A percentile compares a stretch with the other conserved stretches of the same genome.
These are phyloP conservation scores for Cyclotella baltica DNA, from an alignment of 108 stramenopile species.

Conservation along the genomic window DNA sequence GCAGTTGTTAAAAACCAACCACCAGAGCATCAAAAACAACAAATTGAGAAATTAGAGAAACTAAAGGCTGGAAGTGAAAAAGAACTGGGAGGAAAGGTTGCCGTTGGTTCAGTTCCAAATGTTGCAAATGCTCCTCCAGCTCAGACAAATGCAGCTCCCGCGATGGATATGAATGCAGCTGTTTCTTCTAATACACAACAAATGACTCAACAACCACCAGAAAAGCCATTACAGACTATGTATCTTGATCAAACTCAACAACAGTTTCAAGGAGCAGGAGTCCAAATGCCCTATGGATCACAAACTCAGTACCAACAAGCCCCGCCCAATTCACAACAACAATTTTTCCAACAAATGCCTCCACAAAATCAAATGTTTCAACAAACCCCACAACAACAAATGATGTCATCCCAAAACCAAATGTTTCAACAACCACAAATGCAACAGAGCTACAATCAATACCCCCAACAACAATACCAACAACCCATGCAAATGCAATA, in stretches of 20 bases:
- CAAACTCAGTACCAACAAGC: background rate
- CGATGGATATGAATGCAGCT: background rate
- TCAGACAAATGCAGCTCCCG: background rate
- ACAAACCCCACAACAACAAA: constrained; percentile 9
- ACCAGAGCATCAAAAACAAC: constrained; percentile 42
- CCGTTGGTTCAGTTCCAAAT: background rate
- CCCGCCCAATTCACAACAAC: background rate
- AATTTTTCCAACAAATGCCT: too few relatives aligned
- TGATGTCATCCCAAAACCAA: background rate
- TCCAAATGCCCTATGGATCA: background rate
- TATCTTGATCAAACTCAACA: constrained; percentile 14
- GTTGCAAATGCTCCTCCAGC: background rate
- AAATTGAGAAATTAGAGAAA: constrained; percentile 35
- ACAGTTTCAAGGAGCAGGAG: too few relatives aligned
- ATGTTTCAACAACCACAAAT: constrained; percentile 10
- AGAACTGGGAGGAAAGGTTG: background rate
- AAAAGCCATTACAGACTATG: constrained; percentile 6
- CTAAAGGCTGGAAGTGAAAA: constrained; percentile 16
- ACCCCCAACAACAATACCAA: constrained; percentile 11
- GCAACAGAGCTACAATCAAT: background rate
- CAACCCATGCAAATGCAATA: constrained; percentile 14
- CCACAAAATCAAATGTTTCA: background rate
- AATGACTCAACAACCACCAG: background rate
- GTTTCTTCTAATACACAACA: background rate
- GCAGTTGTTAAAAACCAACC: constrained; percentile 55